phyloP scores from a whole-genome alignment of 202 grass and related monocot genomes.

The Bolboschoenoplectus hybrid region DNA sequence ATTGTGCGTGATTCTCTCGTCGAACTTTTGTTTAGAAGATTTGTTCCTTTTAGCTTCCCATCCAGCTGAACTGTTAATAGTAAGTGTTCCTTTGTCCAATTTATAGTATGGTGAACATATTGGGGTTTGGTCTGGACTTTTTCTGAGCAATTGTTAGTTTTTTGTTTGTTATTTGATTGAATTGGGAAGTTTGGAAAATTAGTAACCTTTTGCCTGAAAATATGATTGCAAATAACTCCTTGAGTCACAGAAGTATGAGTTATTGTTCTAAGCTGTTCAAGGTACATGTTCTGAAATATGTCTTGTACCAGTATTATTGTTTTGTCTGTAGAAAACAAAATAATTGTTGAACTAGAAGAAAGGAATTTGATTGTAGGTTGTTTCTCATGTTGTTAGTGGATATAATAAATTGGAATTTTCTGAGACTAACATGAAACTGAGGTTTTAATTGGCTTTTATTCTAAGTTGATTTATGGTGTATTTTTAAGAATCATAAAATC shows the following conservation, averaged over 20 bases:
- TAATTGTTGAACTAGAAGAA: too few relatives aligned
- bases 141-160: background rate
- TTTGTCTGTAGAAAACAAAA: too few relatives aligned
- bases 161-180: background rate
- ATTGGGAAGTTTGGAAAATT: background rate
- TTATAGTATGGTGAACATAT: background rate
- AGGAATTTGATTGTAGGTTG: background rate
- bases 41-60: background rate
- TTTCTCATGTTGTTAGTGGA: background rate
- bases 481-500: background rate
- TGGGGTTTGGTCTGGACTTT: background rate
- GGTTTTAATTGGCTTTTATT: background rate
- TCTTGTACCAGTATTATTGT: background rate
- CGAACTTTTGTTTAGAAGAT: background rate
- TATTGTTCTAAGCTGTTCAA: too few relatives aligned
- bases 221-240: too few relatives aligned
- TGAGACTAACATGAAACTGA: background rate
- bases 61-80: background rate
- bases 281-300: background rate
- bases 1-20: background rate
- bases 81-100: background rate
- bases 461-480: conserved; percentile 7
- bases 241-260: too few relatives aligned
- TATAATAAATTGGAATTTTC: background rate
- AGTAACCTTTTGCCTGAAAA: background rate